Evolutionary conservation across 2,329 filamentous ascomycete species (phyloP).

Genomic region (Aureobasidium melanogenum): DNA sequence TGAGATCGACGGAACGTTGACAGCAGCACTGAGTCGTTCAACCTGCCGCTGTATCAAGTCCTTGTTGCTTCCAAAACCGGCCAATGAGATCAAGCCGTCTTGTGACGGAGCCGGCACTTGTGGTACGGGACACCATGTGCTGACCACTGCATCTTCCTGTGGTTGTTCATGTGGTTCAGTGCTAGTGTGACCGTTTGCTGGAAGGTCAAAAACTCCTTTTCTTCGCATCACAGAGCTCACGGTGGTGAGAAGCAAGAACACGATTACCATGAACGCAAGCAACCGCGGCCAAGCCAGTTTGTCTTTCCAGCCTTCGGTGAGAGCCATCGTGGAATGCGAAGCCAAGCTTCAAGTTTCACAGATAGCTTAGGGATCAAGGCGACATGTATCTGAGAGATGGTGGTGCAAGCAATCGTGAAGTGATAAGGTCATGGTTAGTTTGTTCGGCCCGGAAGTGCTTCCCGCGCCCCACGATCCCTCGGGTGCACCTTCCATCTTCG

Average conservation of each 20-base stretch:
- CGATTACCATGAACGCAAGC: constrained; percentile 1
- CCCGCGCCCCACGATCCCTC: neutral
- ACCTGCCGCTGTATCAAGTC: constrained; percentile 16
- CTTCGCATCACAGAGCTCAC: neutral
- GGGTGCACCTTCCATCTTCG: neutral
- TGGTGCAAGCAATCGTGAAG: too few relatives aligned
- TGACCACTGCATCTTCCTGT: neutral
- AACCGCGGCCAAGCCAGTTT: constrained; percentile 9
- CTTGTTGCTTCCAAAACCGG: neutral
- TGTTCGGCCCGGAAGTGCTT: neutral
- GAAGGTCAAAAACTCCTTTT: neutral
- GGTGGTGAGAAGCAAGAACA: neutral
- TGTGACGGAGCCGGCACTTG: neutral
- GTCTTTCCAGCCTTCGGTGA: constrained; percentile 8
- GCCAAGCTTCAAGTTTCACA: too few relatives aligned
- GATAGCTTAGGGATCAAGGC: neutral
- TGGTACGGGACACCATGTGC: constrained; percentile 8
- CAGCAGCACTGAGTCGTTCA: constrained; percentile 34
- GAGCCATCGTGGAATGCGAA: neutral
- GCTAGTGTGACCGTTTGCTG: neutral
- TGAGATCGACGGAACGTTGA: constrained; percentile 48
- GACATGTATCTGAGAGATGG: neutral
- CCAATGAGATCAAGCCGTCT: neutral
- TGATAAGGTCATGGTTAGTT: neutral
- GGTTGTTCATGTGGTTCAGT: neutral